Percentiles rank a stretch among this genome's conserved stretches.
Conservation (phyloP, 331 rosid species). For the Malus hybrid region DNA sequence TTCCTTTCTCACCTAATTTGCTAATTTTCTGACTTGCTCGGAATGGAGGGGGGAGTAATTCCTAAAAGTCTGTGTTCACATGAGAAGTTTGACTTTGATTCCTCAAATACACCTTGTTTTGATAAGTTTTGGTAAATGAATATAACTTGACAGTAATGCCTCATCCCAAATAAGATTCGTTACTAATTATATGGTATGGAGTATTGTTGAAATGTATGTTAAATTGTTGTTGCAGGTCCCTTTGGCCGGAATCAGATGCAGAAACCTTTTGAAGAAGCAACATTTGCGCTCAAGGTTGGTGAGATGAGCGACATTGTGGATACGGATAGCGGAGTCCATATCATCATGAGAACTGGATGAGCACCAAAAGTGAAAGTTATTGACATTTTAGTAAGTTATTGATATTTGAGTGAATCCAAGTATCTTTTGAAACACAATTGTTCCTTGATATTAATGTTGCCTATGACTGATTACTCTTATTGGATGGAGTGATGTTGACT, state of each 20-base stretch:
- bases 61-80: background rate
- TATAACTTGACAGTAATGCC: background rate
- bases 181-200: background rate
- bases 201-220: background rate
- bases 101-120: background rate
- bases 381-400: background rate
- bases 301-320: slow-evolving; percentile 87
- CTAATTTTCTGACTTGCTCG: background rate
- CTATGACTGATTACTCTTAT: background rate
- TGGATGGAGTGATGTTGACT: background rate
- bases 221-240: slow-evolving; percentile 45
- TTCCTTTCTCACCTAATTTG: background rate
- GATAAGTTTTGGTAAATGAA: background rate
- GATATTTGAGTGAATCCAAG: background rate
- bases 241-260: slow-evolving; percentile 98
- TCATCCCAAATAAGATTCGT: background rate
- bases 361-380: background rate
- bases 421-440: background rate
- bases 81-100: background rate
- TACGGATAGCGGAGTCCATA: slow-evolving; percentile 90
- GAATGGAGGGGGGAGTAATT: background rate
- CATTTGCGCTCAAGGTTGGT: slow-evolving; percentile 74
- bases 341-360: slow-evolving; percentile 73
- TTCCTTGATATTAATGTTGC: background rate
- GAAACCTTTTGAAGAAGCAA: slow-evolving; percentile 90